Base-by-base conservation (phyloP, 768 basidiomycete species). In the Auricularia heimuer region DNA sequence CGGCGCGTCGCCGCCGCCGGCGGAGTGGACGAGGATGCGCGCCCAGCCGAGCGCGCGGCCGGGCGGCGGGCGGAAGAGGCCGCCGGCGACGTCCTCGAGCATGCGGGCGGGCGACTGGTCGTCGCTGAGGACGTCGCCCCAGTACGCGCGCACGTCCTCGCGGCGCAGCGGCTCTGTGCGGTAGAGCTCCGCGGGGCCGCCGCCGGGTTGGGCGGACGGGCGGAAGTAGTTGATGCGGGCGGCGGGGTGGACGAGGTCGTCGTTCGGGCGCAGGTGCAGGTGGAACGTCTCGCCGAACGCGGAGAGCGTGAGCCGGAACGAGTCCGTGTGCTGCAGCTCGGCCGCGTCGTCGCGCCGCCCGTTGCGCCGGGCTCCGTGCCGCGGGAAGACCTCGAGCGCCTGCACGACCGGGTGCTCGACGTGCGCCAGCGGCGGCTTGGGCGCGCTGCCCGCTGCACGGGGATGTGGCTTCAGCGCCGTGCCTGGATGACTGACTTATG, bases 241-340 rank as follows among this genome's bases (percentile, higher is more conserved):
- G 63, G 87, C 83, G 54, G 90, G 86, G 71, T 92, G 90, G 62
- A 93, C 78, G 67, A 94, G 83, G 67, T 90, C 78, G 67, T 88
- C 83, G 71, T 90, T 92, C 7, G 92, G 91, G 18, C 83, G 83
- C 61, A 94, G 79, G 70, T 92, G 88, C 56, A 94, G 80, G 71
- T 87, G 78, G 71, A 85, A 88, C 34, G 79, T 82, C 51, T 88
- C 81, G 67, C 81, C 80, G 69, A 87, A 88, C 10, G 85, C 87
- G 54, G 85, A 79, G 62, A 92, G 75, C 35, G 82, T 83, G 62
- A 92, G 80, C 34, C 89, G 83, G 73, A 90, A 85, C 10, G 84
- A 83, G 72, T 92, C 89, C 70, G 84, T 80, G 73, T 87, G 82
- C 54, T 80, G 84, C 45, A 91, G 82, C 36, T 77, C 77, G 62